Evolutionary conservation across 257 asterid genomes (phyloP).

Genomic region (Handroanthus guayacan): DNA sequence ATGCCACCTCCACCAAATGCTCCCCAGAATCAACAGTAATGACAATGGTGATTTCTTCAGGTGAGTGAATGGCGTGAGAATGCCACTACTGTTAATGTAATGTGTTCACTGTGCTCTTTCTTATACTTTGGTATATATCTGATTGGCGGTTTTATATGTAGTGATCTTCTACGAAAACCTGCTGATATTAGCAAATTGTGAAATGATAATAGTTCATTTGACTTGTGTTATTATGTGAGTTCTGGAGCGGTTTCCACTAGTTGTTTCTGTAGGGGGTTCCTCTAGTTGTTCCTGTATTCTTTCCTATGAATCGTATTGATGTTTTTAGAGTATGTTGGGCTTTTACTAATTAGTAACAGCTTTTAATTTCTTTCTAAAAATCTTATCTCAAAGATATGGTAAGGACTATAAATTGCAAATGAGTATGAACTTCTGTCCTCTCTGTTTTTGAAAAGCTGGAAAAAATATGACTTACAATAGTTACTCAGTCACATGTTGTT

Average conservation of each 20-base stretch:
- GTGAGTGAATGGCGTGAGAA: conserved; percentile 25
- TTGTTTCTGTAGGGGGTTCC: background rate
- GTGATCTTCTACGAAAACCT: background rate
- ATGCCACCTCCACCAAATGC: conserved; percentile 88
- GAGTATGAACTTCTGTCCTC: background rate
- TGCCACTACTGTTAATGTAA: background rate
- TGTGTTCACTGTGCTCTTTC: background rate
- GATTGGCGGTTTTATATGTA: background rate
- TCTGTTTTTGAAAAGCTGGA: background rate
- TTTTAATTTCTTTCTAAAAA: background rate
- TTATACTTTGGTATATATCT: background rate
- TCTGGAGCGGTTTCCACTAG: background rate
- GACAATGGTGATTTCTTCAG: conserved; percentile 29
- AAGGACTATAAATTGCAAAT: background rate
- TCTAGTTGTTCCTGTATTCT: background rate
- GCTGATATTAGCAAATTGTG: background rate
- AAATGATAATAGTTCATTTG: background rate
- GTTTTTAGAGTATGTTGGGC: background rate
- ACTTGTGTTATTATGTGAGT: background rate
- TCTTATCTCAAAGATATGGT: background rate
- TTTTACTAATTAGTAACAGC: background rate
- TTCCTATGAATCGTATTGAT: background rate
- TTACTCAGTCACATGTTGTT: background rate
- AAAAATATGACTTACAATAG: background rate
- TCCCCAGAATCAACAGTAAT: conserved; percentile 76